Evolutionary conservation across 2,329 filamentous ascomycete species (phyloP).

Genomic region (Talaromyces islandicus): DNA sequence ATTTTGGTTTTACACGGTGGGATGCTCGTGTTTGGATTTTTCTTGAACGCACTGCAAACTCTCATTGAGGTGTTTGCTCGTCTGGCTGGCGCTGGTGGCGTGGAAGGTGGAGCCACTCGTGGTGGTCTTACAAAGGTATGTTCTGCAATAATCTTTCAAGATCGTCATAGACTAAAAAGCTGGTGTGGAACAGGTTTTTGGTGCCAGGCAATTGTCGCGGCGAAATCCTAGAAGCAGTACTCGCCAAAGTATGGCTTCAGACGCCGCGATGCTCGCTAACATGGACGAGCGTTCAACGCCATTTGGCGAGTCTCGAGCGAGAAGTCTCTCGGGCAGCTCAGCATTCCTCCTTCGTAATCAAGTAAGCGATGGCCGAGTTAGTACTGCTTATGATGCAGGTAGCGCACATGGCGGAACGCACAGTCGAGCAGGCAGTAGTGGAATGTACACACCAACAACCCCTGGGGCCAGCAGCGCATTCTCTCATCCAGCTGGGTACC

Average conservation of each 20-base stretch:
- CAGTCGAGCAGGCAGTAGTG: slow-evolving; percentile 54
- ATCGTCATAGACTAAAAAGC: background rate
- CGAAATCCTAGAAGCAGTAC: slow-evolving; percentile 57
- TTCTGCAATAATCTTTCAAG: background rate
- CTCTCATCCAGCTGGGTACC: slow-evolving; percentile 59
- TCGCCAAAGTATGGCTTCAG: slow-evolving; percentile 76
- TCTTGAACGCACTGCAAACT: slow-evolving; percentile 85
- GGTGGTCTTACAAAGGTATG: slow-evolving; percentile 74
- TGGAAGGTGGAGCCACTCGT: slow-evolving; percentile 62
- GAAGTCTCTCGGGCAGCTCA: slow-evolving; percentile 58
- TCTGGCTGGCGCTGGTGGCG: slow-evolving; percentile 73
- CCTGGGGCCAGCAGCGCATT: slow-evolving; percentile 64
- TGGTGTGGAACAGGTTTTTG: slow-evolving; percentile 57
- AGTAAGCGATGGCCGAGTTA: slow-evolving; percentile 41
- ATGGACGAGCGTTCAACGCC: slow-evolving; percentile 58
- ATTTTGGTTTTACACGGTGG: slow-evolving; percentile 80
- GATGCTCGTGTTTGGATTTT: slow-evolving; percentile 85
- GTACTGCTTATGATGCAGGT: slow-evolving; percentile 50
- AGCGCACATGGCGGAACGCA: slow-evolving; percentile 43
- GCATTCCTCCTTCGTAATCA: slow-evolving; percentile 51
- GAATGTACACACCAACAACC: slow-evolving; percentile 64
- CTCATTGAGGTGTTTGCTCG: slow-evolving; percentile 82
- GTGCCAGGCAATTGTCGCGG: slow-evolving; percentile 79
- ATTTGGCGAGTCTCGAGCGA: slow-evolving; percentile 47
- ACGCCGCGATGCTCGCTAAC: slow-evolving; percentile 68